phyloP scores from a whole-genome alignment of 441 rosid species.

The Pelargonium cotyledonis region DNA sequence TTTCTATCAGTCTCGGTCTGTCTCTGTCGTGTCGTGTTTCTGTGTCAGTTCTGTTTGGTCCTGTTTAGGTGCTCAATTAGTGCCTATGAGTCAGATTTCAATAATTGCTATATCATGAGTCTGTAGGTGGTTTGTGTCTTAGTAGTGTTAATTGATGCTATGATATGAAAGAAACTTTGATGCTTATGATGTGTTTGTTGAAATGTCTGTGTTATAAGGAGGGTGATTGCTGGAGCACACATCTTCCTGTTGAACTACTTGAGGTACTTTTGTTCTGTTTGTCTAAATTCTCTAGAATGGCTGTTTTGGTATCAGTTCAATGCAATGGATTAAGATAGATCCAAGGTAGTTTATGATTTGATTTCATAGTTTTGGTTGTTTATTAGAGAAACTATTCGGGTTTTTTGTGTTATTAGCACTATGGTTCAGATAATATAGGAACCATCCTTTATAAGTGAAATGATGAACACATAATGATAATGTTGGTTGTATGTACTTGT shows the following conservation, averaged over 20 bases:
- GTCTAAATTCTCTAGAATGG: background rate
- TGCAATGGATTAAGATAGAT: background rate
- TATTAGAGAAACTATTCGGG: background rate
- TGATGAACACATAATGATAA: background rate
- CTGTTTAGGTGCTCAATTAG: conserved; percentile 4
- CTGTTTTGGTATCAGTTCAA: background rate
- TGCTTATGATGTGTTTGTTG: conserved; percentile 9
- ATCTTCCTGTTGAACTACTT: conserved; percentile 10
- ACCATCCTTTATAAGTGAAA: no score
- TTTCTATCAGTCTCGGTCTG: background rate
- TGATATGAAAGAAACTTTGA: background rate
- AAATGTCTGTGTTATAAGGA: conserved; percentile 15
- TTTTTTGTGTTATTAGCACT: no score
- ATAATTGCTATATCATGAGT: no score
- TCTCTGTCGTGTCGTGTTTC: background rate
- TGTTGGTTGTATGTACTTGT: background rate
- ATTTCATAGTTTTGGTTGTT: background rate
- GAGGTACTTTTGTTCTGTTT: conserved; percentile 15
- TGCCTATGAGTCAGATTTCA: background rate
- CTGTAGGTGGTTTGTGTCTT: background rate
- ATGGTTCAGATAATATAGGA: no score
- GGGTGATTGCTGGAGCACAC: conserved; percentile 14
- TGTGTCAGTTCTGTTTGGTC: conserved; percentile 1
- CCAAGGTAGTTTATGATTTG: background rate
- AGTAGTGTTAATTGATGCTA: background rate